These are phyloP conservation scores for Vigna unguiculata DNA, from an alignment of 306 rosid species.

Conservation along the genomic window DNA sequence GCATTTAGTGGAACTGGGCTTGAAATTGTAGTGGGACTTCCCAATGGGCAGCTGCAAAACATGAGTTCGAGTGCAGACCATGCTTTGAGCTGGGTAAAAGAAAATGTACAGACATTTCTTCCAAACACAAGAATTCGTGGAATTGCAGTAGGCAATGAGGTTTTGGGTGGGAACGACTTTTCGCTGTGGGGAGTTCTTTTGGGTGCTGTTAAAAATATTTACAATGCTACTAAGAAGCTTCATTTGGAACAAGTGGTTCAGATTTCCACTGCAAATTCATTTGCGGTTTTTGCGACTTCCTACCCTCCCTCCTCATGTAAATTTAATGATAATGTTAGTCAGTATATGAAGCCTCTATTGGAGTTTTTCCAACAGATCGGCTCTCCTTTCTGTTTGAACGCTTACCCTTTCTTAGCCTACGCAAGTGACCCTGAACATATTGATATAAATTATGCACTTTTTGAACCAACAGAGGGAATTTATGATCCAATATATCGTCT, in stretches of 20 bases:
- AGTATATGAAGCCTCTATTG: constrained; percentile 88
- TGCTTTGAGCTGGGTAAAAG: constrained; percentile 89
- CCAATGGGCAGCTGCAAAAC: constrained; percentile 70
- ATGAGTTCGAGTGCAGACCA: constrained; percentile 77
- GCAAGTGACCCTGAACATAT: constrained; percentile 68
- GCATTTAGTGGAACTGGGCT: constrained; percentile 92
- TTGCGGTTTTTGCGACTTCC: constrained; percentile 75
- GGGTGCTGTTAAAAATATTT: constrained; percentile 82
- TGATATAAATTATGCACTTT: constrained; percentile 93
- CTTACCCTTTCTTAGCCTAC: constrained; percentile 86
- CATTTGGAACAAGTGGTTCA: constrained; percentile 62
- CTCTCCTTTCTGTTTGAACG: constrained; percentile 95
- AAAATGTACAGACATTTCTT: constrained; percentile 85
- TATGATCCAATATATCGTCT: constrained; percentile 68
- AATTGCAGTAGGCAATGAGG: constrained; percentile 91
- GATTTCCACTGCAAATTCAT: constrained; percentile 82
- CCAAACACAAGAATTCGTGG: constrained; percentile 78
- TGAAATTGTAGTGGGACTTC: constrained; percentile 83
- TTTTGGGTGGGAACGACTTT: constrained; percentile 70
- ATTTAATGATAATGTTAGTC: constrained; percentile 66
- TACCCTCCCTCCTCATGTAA: constrained; percentile 93
- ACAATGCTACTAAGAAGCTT: constrained; percentile 70
- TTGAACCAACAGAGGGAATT: constrained; percentile 73
- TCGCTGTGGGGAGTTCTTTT: constrained; percentile 66
- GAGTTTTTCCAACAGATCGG: constrained; percentile 84